These are phyloP conservation scores for Verticillium dahliae DNA, from an alignment of 2,329 filamentous ascomycete species.

Conservation along the genomic window DNA sequence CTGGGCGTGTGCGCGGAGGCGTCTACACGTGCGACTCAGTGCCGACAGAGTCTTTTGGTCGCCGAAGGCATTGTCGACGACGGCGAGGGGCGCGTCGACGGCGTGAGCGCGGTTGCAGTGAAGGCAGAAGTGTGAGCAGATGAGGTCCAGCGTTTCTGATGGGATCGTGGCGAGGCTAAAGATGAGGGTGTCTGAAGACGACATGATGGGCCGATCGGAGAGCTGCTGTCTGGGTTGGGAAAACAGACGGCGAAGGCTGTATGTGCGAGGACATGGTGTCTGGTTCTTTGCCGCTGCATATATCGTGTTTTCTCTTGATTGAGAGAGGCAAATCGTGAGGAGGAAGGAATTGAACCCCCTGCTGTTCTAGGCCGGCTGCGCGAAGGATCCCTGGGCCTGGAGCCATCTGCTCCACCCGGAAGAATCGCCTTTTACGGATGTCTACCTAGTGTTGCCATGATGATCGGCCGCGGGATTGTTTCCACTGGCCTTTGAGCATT, in stretches of 20 bases:
- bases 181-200: neutral
- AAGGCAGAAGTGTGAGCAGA: neutral
- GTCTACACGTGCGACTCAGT: neutral
- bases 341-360: no score
- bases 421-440: no score
- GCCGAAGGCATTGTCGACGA: neutral
- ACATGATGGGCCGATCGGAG: neutral
- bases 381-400: no score
- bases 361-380: no score
- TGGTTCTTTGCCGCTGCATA: no score
- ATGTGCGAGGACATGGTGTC: neutral
- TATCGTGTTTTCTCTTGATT: no score
- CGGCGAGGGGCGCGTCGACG: neutral
- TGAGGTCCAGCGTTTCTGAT: neutral
- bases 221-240: neutral
- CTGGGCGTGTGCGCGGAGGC: neutral
- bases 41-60: neutral
- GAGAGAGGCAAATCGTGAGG: no score
- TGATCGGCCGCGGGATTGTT: no score
- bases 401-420: no score
- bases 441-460: no score
- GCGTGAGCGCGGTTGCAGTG: neutral
- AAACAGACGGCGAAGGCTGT: neutral
- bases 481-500: no score
- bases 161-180: neutral